Evolutionary conservation across 768 basidiomycete species (phyloP).

Genomic region (Lactarius indigo): DNA sequence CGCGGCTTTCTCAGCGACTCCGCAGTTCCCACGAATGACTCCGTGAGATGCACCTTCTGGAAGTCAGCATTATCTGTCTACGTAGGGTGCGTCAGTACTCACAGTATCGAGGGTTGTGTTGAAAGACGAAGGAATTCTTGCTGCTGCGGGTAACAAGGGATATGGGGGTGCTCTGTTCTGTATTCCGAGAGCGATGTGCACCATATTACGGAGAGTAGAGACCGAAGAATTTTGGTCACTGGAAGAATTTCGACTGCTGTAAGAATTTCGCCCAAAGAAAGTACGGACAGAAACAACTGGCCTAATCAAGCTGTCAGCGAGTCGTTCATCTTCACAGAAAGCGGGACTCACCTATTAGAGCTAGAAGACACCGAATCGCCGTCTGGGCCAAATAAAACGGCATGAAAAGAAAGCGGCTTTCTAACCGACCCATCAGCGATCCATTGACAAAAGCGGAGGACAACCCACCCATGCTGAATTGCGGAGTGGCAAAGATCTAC

Average conservation of each 20-base stretch:
- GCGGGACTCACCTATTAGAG: not conserved
- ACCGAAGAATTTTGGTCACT: constrained; percentile 9
- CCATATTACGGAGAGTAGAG: constrained; percentile 45
- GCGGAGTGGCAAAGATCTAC: constrained; percentile 43
- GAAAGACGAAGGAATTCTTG: constrained; percentile 17
- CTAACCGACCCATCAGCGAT: constrained; percentile 30
- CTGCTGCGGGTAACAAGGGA: constrained; percentile 32
- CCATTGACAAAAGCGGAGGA: not conserved
- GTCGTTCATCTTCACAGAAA: not conserved
- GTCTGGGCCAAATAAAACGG: constrained; percentile 50
- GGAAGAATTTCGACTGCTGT: no score
- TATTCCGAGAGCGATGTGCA: constrained; percentile 45
- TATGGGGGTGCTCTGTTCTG: constrained; percentile 44
- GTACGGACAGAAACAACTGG: no score
- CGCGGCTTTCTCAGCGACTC: not conserved
- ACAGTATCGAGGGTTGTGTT: not conserved
- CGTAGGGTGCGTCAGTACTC: not conserved
- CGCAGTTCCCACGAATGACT: not conserved
- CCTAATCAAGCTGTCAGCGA: not conserved
- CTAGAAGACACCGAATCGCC: not conserved
- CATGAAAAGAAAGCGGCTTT: constrained; percentile 54
- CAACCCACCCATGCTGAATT: constrained; percentile 41
- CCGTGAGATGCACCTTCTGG: not conserved
- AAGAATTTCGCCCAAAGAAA: not conserved
- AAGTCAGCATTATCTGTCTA: not conserved